Conservation (phyloP, 139 green algal genomes). For the Mesotaenium endlicherianum region DNA sequence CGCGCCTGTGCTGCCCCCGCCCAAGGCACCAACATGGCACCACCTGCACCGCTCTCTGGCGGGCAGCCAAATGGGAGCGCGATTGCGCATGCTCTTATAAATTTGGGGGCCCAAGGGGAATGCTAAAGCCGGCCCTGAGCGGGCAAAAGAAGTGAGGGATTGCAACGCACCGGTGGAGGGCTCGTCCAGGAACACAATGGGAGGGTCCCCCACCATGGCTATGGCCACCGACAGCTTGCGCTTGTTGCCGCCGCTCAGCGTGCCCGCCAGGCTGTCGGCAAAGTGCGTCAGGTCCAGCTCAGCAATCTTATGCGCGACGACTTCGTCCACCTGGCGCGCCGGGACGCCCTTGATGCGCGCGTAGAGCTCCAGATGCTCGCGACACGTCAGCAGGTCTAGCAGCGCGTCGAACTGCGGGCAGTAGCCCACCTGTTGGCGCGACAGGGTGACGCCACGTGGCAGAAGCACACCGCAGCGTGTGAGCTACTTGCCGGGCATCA, state of each 20-base stretch:
- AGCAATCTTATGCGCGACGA: conserved; percentile 5
- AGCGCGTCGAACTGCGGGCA: conserved; percentile 88
- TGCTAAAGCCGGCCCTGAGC: too few species aligned
- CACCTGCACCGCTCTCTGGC: too few species aligned
- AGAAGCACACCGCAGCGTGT: too few species aligned
- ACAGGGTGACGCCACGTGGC: conserved; percentile 20
- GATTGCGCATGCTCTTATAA: too few species aligned
- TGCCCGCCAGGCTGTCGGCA: conserved; percentile 13
- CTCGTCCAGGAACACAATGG: conserved; percentile 91
- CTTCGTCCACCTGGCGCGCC: background rate
- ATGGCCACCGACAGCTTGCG: conserved; percentile 71
- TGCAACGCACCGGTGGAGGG: too few species aligned
- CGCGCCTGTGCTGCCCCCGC: too few species aligned
- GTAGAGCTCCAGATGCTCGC: conserved; percentile 89
- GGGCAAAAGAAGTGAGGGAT: too few species aligned
- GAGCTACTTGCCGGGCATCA: too few species aligned
- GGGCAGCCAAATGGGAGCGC: too few species aligned
- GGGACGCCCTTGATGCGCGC: conserved; percentile 76
- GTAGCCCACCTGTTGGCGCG: conserved; percentile 61
- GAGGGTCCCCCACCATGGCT: conserved; percentile 82
- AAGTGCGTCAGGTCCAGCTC: conserved; percentile 18
- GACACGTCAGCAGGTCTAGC: conserved; percentile 79
- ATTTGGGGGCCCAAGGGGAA: too few species aligned
- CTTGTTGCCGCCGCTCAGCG: conserved; percentile 55
- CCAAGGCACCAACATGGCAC: too few species aligned